phyloP scores from a whole-genome alignment of 331 rosid genomes.

The Saraca asoca region DNA sequence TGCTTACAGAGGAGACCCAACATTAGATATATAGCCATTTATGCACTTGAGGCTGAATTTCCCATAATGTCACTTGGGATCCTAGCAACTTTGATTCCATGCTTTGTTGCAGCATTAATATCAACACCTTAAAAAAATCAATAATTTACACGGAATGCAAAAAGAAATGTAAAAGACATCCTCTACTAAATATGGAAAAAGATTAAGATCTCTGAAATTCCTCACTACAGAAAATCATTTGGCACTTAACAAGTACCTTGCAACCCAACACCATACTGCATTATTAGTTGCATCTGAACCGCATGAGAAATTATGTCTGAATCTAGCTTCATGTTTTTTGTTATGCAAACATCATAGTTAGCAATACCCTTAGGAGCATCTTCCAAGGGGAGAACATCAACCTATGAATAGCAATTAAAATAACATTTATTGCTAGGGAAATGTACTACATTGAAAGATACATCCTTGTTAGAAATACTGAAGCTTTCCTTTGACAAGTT shows the following conservation, averaged over 20 bases:
- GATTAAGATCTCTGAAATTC: conserved; percentile 15
- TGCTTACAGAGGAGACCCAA: conserved; percentile 89
- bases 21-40: conserved; percentile 83
- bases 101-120: conserved; percentile 81
- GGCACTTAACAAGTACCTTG: no score
- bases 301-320: conserved; percentile 64
- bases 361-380: conserved; percentile 61
- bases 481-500: background rate
- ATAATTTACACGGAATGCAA: conserved; percentile 9
- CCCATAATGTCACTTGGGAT: conserved; percentile 71
- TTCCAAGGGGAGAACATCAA: conserved; percentile 70
- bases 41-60: conserved; percentile 87
- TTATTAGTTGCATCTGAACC: conserved; percentile 68
- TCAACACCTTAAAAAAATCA: conserved; percentile 64
- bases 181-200: background rate
- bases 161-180: conserved; percentile 6
- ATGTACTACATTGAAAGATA: background rate
- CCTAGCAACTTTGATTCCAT: conserved; percentile 87
- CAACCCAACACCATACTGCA: conserved; percentile 91
- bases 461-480: background rate
- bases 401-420: conserved; percentile 46
- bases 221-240: no score
- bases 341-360: conserved; percentile 66
- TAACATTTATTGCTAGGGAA: no score
- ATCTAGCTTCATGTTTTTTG: conserved; percentile 64